Base-by-base conservation (phyloP, 169 alveolate genomes). In the Cryptosporidium parvum region DNA sequence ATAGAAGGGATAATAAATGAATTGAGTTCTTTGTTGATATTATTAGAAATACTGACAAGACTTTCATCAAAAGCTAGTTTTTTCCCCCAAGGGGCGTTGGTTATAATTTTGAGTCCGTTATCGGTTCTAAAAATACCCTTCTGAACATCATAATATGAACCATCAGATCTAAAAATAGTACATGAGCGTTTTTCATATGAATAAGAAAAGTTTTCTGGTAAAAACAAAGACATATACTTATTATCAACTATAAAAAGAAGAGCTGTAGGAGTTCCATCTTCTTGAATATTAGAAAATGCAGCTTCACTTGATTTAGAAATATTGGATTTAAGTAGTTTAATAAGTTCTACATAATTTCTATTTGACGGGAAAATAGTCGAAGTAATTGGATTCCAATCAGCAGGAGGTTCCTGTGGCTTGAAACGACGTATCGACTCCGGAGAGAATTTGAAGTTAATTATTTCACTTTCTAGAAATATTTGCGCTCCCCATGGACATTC, bases 401-500 rank as follows among this genome's bases (percentile, higher is more conserved):
- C 33, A 7, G 86, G 86, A 53, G 86, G 86, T 35, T 53, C 59
- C 42, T 33, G 86, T 33, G 70, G 71, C 35, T 59, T 73, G 61
- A 73, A 73, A 33, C 33, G 3, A 8, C 37, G 56, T 1, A 73
- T 73, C 5, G 52, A 52, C 14, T 73, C 86, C 0, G 86, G 70
- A 5, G 68, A 16, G 70, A 73, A 73, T 53, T 73, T 73, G 35
- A 73, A 73, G 35, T 29, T 35, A 29, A 26, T 31, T 0, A 73
- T 42, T 3, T 73, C 72, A 14, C 58, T 59, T 73, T 73, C 86
- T 6, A 73, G 68, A 18, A 73, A 56, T 12, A 73, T 73, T 31
- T 73, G 62, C 3, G 68, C 53, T 12, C 86, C 86, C 86, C 86
- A 73, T 26, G 86, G 86, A 35, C 86, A 73, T 31, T 73, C 86